A percentile compares a stretch with the other conserved stretches of the same genome.
These are phyloP conservation scores for Elsinoe perseae DNA, from an alignment of 2,329 filamentous ascomycete genomes.

Conservation along the genomic window DNA sequence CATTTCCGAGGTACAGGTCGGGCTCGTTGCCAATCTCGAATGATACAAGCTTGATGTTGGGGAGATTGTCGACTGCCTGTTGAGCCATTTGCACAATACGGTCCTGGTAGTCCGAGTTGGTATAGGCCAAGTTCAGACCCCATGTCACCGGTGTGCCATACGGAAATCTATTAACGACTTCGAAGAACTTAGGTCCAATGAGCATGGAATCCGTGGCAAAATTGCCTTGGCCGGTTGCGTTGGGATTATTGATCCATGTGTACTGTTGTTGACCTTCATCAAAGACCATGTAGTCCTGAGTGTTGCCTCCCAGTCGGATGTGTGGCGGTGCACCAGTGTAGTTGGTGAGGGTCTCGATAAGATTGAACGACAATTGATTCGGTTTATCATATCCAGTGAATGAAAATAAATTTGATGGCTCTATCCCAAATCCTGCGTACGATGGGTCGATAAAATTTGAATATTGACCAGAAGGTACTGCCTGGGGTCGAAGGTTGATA, in stretches of 20 bases:
- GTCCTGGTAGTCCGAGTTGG: slow-evolving; percentile 37
- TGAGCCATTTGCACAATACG: slow-evolving; percentile 38
- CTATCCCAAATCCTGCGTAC: slow-evolving; percentile 46
- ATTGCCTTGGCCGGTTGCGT: slow-evolving; percentile 36
- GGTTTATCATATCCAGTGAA: slow-evolving; percentile 39
- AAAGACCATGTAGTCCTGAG: slow-evolving; percentile 45
- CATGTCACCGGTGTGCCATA: slow-evolving; percentile 43
- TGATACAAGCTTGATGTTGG: slow-evolving; percentile 34
- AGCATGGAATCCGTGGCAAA: slow-evolving; percentile 37
- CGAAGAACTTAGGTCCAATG: slow-evolving; percentile 41
- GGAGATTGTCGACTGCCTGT: slow-evolving; percentile 31
- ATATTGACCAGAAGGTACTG: not conserved
- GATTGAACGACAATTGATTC: slow-evolving; percentile 41
- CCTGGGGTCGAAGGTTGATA: not conserved
- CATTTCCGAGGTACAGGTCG: slow-evolving; percentile 38
- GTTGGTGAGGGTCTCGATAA: slow-evolving; percentile 43
- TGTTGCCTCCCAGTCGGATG: slow-evolving; percentile 46
- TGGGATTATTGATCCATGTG: slow-evolving; percentile 27
- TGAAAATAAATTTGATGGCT: slow-evolving; percentile 46
- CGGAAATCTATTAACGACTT: slow-evolving; percentile 44
- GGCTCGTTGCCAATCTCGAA: slow-evolving; percentile 41
- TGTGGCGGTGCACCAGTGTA: slow-evolving; percentile 44
- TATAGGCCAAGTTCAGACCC: slow-evolving; percentile 45
- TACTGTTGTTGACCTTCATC: slow-evolving; percentile 32
- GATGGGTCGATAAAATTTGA: slow-evolving; percentile 33